Conservation (phyloP, 2,329 filamentous ascomycete species). For the Colletotrichum sp. region DNA sequence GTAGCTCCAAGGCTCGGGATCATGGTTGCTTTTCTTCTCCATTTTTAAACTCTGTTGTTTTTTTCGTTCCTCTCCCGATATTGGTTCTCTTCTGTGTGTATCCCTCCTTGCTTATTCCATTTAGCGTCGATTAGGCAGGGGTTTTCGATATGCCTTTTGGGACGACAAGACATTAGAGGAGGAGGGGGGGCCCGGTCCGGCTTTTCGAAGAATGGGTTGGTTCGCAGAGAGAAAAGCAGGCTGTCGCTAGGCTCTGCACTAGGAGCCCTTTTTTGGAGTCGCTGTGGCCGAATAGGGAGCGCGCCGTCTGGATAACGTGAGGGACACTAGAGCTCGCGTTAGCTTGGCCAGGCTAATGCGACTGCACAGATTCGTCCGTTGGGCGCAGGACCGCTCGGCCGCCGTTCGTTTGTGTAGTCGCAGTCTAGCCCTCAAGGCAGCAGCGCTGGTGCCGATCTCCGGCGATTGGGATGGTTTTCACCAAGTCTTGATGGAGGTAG, state of each 20-base stretch:
- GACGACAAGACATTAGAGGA: not conserved
- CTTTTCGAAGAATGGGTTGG: not conserved
- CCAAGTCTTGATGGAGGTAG: not conserved
- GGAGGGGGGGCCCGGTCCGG: not conserved
- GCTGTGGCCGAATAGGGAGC: not conserved
- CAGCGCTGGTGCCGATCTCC: conserved; percentile 8
- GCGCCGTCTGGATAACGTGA: not conserved
- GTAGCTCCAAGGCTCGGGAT: not conserved
- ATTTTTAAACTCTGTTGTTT: not conserved
- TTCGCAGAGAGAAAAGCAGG: not conserved
- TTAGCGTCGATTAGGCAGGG: conserved; percentile 6
- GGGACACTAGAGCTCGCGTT: conserved; percentile 3
- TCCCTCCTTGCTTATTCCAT: not conserved
- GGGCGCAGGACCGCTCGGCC: conserved; percentile 17
- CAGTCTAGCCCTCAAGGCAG: not conserved
- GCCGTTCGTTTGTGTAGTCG: conserved; percentile 9
- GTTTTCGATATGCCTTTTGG: not conserved
- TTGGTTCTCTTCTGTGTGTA: not conserved
- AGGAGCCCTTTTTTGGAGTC: not conserved
- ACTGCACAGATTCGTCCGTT: conserved; percentile 11
- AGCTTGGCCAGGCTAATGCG: conserved; percentile 2
- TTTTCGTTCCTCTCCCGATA: not conserved
- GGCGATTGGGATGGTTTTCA: not conserved
- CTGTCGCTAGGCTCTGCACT: not conserved
- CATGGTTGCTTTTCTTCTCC: conserved; percentile 6